These are phyloP conservation scores for Verbena officinalis DNA, from an alignment of 257 asterid species.

Conservation along the genomic window DNA sequence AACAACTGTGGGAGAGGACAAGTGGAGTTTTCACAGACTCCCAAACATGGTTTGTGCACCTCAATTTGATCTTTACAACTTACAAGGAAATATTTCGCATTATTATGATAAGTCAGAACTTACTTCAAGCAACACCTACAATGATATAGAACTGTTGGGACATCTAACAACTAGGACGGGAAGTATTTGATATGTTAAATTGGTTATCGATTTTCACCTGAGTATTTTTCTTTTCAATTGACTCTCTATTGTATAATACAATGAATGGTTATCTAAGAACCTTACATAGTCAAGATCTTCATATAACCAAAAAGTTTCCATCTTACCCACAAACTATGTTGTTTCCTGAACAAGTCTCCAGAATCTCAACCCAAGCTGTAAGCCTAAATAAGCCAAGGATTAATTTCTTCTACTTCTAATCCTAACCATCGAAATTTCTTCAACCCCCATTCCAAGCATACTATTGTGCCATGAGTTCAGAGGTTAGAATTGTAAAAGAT, in stretches of 20 bases:
- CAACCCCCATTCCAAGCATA: conserved; percentile 20
- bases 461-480: conserved; percentile 19
- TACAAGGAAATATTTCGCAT: not conserved
- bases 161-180: not conserved
- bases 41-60: not conserved
- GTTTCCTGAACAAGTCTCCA: conserved; percentile 2
- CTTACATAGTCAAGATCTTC: conserved; percentile 4
- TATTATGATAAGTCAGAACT: conserved; percentile 3
- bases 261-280: not conserved
- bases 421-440: not conserved
- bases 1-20: not conserved
- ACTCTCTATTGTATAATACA: not conserved
- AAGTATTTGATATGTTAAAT: not conserved
- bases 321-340: not conserved
- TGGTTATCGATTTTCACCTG: not conserved
- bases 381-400: conserved; percentile 8
- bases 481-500: conserved; percentile 24
- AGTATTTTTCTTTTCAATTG: not conserved
- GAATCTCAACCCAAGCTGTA: not conserved
- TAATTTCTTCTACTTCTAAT: not conserved
- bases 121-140: conserved; percentile 2
- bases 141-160: not conserved
- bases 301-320: conserved; percentile 7
- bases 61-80: not conserved
- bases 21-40: not conserved